Evolutionary conservation across 306 rosid species (phyloP).

Genomic region (Alnus rubra): DNA sequence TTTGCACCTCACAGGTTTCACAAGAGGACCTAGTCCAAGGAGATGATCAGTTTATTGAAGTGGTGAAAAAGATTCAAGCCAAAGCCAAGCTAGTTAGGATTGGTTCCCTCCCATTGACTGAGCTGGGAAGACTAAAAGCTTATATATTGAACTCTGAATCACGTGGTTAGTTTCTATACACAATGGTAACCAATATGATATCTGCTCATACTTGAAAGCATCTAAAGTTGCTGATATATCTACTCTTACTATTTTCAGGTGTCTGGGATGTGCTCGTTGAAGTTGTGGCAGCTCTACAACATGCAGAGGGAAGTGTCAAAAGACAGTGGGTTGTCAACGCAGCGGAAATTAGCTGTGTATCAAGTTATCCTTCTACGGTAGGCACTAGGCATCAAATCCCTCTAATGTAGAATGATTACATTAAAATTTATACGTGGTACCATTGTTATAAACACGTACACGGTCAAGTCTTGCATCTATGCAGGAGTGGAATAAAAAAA

Average conservation of each 20-base stretch:
- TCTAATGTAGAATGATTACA: conserved; percentile 4
- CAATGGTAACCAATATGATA: conserved; percentile 1
- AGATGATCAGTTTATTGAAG: conserved; percentile 38
- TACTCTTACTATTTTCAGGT: conserved; percentile 48
- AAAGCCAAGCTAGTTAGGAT: conserved; percentile 69
- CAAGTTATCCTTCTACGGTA: conserved; percentile 85
- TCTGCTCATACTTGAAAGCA: conserved; percentile 3
- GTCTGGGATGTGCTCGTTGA: conserved; percentile 74
- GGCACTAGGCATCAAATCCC: conserved; percentile 24
- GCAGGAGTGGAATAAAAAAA: background rate
- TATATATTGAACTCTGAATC: conserved; percentile 57
- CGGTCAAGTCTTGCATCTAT: background rate
- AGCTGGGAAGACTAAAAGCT: conserved; percentile 77
- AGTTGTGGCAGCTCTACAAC: conserved; percentile 75
- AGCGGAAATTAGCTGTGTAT: conserved; percentile 82
- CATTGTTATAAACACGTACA: background rate
- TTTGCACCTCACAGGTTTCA: conserved; percentile 56
- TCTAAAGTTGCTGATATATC: conserved; percentile 28
- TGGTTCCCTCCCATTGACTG: conserved; percentile 64
- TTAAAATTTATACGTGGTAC: background rate
- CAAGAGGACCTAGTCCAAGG: conserved; percentile 49
- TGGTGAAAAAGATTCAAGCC: conserved; percentile 58
- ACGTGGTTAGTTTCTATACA: conserved; percentile 57
- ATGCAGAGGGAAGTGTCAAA: conserved; percentile 70
- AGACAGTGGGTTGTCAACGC: conserved; percentile 87